Evolutionary conservation across 108 stramenopile genomes (phyloP).

Genomic region (Cyclotella cryptica): DNA sequence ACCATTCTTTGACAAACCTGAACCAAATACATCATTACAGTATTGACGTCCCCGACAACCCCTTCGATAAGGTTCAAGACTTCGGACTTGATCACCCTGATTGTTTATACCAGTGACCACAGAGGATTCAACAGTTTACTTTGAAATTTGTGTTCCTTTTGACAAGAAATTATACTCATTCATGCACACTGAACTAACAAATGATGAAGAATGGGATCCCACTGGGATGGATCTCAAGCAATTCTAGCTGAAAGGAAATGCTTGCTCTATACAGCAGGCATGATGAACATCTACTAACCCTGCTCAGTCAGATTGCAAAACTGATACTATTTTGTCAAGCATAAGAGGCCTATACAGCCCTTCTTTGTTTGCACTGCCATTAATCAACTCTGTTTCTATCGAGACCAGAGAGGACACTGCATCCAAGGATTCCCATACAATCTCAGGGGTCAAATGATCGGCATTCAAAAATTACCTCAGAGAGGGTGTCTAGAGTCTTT

Average conservation of each 20-base stretch:
- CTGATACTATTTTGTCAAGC: no score
- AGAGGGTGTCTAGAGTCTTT: no score
- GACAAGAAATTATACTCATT: background rate
- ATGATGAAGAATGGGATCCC: background rate
- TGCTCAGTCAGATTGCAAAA: no score
- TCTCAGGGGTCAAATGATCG: no score
- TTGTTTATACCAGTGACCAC: background rate
- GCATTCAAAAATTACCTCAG: no score
- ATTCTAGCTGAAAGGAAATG: background rate
- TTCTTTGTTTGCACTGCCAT: no score
- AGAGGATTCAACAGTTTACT: conserved; percentile 3
- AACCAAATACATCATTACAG: background rate
- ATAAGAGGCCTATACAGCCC: no score
- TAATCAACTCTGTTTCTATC: no score
- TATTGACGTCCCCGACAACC: background rate
- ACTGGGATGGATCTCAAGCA: background rate
- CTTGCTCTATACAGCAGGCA: background rate
- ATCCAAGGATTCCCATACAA: no score
- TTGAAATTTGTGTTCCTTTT: background rate
- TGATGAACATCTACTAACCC: no score
- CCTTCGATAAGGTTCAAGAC: background rate
- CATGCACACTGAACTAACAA: background rate
- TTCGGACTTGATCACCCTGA: background rate
- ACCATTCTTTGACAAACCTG: background rate
- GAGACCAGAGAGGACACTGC: no score